A percentile compares a stretch with the other conserved stretches of the same genome.
These are phyloP conservation scores for Atkinsonella texensis DNA, from an alignment of 2,329 filamentous ascomycete genomes.

Conservation along the genomic window DNA sequence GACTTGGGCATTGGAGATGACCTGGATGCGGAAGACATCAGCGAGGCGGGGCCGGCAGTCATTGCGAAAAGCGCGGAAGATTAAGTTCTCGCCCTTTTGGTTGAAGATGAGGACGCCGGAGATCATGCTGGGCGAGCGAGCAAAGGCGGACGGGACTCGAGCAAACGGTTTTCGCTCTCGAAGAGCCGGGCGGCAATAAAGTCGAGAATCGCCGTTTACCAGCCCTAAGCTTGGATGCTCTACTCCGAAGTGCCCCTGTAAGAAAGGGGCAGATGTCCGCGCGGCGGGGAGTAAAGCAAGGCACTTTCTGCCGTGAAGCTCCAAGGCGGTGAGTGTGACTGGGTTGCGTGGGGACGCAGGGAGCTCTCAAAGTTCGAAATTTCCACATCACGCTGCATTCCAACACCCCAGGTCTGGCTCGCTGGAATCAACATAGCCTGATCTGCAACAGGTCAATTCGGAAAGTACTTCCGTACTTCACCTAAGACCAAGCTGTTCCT, in stretches of 20 bases:
- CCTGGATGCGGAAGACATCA: slow-evolving; percentile 98
- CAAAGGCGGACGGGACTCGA: neutral
- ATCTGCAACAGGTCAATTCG: too few species aligned
- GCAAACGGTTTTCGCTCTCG: neutral
- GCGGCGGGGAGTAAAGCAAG: neutral
- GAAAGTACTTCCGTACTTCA: too few species aligned
- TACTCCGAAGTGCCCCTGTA: neutral
- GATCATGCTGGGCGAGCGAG: slow-evolving; percentile 53
- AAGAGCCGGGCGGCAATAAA: neutral
- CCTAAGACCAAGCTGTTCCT: too few species aligned
- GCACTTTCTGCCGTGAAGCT: slow-evolving; percentile 6
- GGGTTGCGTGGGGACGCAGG: neutral
- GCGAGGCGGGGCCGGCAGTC: slow-evolving; percentile 95
- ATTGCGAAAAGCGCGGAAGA: slow-evolving; percentile 96
- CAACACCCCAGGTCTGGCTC: neutral
- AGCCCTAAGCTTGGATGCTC: neutral
- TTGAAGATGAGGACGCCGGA: slow-evolving; percentile 98
- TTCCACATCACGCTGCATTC: neutral
- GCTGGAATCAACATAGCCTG: neutral
- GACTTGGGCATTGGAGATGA: slow-evolving; percentile 96
- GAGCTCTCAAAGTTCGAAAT: neutral
- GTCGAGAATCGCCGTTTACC: neutral
- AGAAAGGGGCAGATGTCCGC: slow-evolving; percentile 1
- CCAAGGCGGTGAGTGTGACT: slow-evolving; percentile 5
- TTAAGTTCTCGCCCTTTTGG: slow-evolving; percentile 98